Evolutionary conservation across 352 stramenopile species (phyloP).

Genomic region (Elongisporangium prolatum): DNA sequence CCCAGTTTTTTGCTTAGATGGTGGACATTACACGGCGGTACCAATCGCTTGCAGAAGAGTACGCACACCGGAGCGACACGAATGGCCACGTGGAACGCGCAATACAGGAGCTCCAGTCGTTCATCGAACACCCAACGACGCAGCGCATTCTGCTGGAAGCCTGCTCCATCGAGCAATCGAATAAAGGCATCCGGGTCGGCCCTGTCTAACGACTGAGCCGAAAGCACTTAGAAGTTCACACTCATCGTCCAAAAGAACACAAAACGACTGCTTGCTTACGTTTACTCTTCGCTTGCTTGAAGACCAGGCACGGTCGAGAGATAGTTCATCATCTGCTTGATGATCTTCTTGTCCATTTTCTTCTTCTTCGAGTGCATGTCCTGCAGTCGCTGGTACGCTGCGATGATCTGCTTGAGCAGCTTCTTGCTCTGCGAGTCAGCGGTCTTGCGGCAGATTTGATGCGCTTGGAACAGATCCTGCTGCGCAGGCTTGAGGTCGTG

Average conservation of each 20-base stretch:
- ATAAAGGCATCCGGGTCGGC: conserved; percentile 68
- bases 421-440: conserved; percentile 21
- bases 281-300: conserved; percentile 23
- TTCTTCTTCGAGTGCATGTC: conserved; percentile 71
- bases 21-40: conserved; percentile 71
- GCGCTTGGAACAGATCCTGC: conserved; percentile 62
- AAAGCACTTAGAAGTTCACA: neutral
- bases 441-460: conserved; percentile 38
- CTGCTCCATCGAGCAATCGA: conserved; percentile 49
- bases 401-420: conserved; percentile 43
- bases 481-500: conserved; percentile 57
- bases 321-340: conserved; percentile 84
- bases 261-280: conserved; percentile 8
- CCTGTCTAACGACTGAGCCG: conserved; percentile 22
- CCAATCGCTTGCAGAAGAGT: conserved; percentile 64
- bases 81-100: conserved; percentile 67
- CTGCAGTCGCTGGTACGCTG: conserved; percentile 73
- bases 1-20: conserved; percentile 33
- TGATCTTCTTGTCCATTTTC: conserved; percentile 71
- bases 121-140: conserved; percentile 68
- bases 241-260: conserved; percentile 8
- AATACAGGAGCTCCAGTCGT: conserved; percentile 67
- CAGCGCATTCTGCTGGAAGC: conserved; percentile 67
- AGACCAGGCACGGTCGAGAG: conserved; percentile 61
- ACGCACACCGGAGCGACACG: conserved; percentile 49